Base-by-base conservation (phyloP, 352 stramenopile species). In the Plasmopara halstedii region DNA sequence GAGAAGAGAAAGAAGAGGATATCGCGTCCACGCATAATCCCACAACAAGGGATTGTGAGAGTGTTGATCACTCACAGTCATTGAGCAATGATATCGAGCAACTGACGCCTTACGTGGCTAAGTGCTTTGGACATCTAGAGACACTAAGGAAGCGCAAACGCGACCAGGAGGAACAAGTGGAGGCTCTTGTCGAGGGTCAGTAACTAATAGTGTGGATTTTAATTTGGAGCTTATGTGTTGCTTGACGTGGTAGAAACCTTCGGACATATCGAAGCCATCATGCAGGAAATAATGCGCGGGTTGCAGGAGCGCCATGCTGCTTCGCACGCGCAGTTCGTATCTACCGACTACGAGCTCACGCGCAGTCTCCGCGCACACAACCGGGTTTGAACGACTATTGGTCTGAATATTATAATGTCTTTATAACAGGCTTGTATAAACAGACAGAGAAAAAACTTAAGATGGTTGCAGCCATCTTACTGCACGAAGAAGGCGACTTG, bases 361-460 rank as follows among this genome's bases (percentile, higher is more conserved):
- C 40, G 52, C 15, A 67, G 53, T 40, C 42, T 71, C 34, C 47
- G 31, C 14, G 49, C 41, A 3, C 64, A 74, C 50, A 74, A 74
- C 41, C 41, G 47, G 47, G 64, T 73, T 58, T 22, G 50, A 59
- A 8, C 29, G 14, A 10, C 19, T 22, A 38, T 15, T 33, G 36
- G 26, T 20, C 9, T 17, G n/a, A 9, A 14, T 40, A 40, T 14
- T n/a, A 17, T 25, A 25, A 8, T 46, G 6, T 20, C 4, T 14
- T n/a, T 27, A 35, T 35, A 29, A 55, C n/a, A 14, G 19, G 21
- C 1, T 10, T 32, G 19, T 7, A 50, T 32, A 39, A 35, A 15
- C 33, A 83, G 64, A 68, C 71, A 21, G 71, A 77, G 33, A 77
- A 72, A 49, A 73, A 73, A 40, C 46, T 77, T 17, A 73, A 77